Base-by-base conservation (phyloP, 163 green algal genomes). In the Dunaliella salina region DNA sequence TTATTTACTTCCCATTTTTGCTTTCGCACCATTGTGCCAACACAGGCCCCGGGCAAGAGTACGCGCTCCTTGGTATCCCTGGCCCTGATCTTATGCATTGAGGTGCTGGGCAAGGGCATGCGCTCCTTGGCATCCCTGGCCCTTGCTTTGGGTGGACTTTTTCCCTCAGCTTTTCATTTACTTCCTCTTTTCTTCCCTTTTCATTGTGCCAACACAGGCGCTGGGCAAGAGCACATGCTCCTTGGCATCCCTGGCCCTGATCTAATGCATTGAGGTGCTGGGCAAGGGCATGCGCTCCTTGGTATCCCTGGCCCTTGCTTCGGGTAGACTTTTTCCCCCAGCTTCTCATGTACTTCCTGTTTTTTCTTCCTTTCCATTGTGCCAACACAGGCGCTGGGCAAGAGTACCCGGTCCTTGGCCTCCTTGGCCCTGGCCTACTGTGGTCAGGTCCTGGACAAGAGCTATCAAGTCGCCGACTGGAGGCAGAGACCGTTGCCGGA, bases 71-170 rank as follows among this genome's bases (percentile, higher is more conserved):
- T 99, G 71, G 95, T 89, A 0, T 89, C 94, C 90, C 91, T 98
- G 80, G 93, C 99, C 63, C 69, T 96, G 83, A 85, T 91, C 72
- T 93, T 92, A 82, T 96, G 91, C 84, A 90, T 86, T 33, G 92
- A 98, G 80, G 91, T 95, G n/a, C 67, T 90, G 30, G 89, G 94
- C 83, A 94, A 93, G 86, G 71, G 79, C 32, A 29, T 24, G 30
- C 79, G 79, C 32, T 94, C 94, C 18, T 89, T 99, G 71, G 95
- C 90, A 0, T 89, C 94, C 90, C 91, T 98, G 80, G 93, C 99
- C 63, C 69, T 96, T 93, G 92, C 83, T 96, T 90, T 85, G 91
- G 87, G n/a, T n/a, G n/a, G n/a, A n/a, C n/a, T n/a, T n/a, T n/a
- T n/a, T n/a, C n/a, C n/a, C n/a, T n/a, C n/a, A n/a, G n/a, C n/a